Evolutionary conservation across 768 basidiomycete species (phyloP), one percentile per base, ranked within the genome.

Genomic region (Lactarius psammicola): DNA sequence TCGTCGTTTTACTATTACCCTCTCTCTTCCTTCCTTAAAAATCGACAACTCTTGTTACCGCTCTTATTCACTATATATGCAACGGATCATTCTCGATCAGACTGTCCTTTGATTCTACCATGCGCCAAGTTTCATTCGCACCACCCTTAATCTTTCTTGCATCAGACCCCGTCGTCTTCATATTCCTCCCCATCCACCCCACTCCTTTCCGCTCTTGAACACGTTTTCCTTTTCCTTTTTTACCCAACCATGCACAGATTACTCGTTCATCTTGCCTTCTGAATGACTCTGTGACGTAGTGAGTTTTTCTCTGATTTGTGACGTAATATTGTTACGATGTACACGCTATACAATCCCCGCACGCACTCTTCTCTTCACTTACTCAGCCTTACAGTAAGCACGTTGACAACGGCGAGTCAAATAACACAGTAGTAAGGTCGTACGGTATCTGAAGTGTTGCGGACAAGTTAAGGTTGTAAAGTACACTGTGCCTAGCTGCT

Each of bases 311-410:
- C 23, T 26, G 23, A 8, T 49, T 49, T 26, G 13, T 26, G 23
- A 51, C 28, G 49, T 51, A 51, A 26, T 51, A 51, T 51, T 51
- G 49, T 51, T 28, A 51, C 28, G 26, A 51, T 51, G 49, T 51
- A 26, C 49, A 51, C 23, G 49, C 28, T 51, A 26, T 51, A 51
- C 26, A 20, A n/a, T 20, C 10, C 17, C 17, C 11, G 11, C 23
- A 26, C 23, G 10, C 49, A 15, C 40, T 5, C 49, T 51, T 15
- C 13, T 15, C 23, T 26, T 26, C 10, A 15, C 38, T 2, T n/a
- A n/a, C n/a, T n/a, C n/a, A n/a, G n/a, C n/a, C n/a, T n/a, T n/a
- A n/a, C n/a, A n/a, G n/a, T n/a, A n/a, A n/a, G n/a, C n/a, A n/a
- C n/a, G n/a, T n/a, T n/a, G n/a, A n/a, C n/a, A n/a, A n/a, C n/a